Evolutionary conservation across 2,329 filamentous ascomycete genomes (phyloP).

Genomic region (Neodidymelliopsis sp.): DNA sequence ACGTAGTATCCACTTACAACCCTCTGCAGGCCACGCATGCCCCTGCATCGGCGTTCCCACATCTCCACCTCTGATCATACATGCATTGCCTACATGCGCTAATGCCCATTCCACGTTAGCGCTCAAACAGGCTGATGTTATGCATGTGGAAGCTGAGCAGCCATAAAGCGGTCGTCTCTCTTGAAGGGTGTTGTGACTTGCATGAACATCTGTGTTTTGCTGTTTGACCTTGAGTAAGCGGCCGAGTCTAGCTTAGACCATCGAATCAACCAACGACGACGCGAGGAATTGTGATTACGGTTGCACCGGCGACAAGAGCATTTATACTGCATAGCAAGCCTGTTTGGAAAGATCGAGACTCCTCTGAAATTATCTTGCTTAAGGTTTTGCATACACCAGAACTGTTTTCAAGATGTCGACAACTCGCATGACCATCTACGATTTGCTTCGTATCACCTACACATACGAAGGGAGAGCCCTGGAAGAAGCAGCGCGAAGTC

Average conservation of each 20-base stretch:
- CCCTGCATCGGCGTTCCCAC: conserved; percentile 17
- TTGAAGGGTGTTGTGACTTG: background rate
- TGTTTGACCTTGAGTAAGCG: conserved; percentile 14
- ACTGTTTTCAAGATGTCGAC: conserved; percentile 36
- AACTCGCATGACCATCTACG: conserved; percentile 39
- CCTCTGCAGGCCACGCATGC: conserved; percentile 6
- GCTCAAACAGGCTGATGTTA: conserved; percentile 12
- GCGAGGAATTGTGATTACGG: conserved; percentile 30
- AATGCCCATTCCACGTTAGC: conserved; percentile 11
- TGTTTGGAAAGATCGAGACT: background rate
- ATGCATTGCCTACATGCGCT: conserved; percentile 17
- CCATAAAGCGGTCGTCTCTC: conserved; percentile 13
- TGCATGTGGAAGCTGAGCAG: conserved; percentile 2
- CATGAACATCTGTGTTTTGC: background rate
- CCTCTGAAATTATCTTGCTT: background rate
- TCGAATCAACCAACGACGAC: conserved; percentile 25
- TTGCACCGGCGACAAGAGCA: conserved; percentile 5
- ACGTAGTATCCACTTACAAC: conserved; percentile 1
- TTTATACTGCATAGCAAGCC: conserved; percentile 14
- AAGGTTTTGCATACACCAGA: background rate
- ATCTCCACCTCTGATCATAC: conserved; percentile 5
- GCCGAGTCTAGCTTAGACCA: conserved; percentile 6
- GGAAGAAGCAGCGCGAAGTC: conserved; percentile 27
- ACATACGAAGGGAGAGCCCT: conserved; percentile 40
- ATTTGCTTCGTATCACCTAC: conserved; percentile 45